Conservation (phyloP, 2,329 filamentous ascomycete genomes). For the Pseudocercospora crystallina region DNA sequence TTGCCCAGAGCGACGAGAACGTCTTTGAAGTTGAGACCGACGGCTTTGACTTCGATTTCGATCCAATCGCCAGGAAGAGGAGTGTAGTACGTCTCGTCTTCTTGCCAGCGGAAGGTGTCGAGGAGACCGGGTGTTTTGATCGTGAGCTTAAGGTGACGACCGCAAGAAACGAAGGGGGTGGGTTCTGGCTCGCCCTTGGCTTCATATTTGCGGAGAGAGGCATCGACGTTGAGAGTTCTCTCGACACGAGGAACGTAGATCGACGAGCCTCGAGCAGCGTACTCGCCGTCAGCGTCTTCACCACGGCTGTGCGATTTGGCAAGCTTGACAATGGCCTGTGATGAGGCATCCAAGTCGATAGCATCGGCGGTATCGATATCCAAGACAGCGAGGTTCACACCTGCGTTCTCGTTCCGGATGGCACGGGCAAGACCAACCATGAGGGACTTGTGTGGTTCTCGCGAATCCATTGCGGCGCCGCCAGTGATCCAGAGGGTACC, state of each 20-base stretch:
- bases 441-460: slow-evolving; percentile 2
- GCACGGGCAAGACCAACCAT: slow-evolving; percentile 16
- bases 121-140: slow-evolving; percentile 24
- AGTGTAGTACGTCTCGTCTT: slow-evolving; percentile 17
- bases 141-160: slow-evolving; percentile 10
- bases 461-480: slow-evolving; percentile 8
- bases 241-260: slow-evolving; percentile 17
- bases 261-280: slow-evolving; percentile 8
- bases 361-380: slow-evolving; percentile 9
- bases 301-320: slow-evolving; percentile 2
- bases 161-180: slow-evolving; percentile 1
- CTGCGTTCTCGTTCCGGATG: slow-evolving; percentile 20
- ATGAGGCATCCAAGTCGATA: not conserved
- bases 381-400: slow-evolving; percentile 9
- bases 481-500: slow-evolving; percentile 12
- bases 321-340: slow-evolving; percentile 4
- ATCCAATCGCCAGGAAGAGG: slow-evolving; percentile 20
- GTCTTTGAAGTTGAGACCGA: slow-evolving; percentile 30
- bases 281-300: slow-evolving; percentile 13
- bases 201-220: slow-evolving; percentile 10
- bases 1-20: slow-evolving; percentile 23
- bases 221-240: slow-evolving; percentile 10
- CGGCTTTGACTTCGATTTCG: slow-evolving; percentile 27
- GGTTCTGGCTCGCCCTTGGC: slow-evolving; percentile 11
- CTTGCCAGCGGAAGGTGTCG: slow-evolving; percentile 26